Percentiles rank a stretch among this genome's conserved stretches.
These are phyloP conservation scores for Gleditsia sinensis DNA, from an alignment of 306 rosid genomes.

Conservation along the genomic window DNA sequence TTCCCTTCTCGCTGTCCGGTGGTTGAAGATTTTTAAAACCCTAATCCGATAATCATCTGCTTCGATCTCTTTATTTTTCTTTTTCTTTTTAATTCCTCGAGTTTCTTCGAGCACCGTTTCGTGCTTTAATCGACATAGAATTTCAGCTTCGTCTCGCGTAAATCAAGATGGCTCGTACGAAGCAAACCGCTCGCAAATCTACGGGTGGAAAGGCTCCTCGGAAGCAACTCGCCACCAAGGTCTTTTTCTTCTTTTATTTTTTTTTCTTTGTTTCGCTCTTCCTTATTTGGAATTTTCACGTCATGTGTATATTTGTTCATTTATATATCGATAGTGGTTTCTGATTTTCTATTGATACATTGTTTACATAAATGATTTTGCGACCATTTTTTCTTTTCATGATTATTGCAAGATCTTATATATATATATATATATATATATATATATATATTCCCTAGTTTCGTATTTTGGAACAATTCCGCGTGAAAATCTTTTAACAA, in stretches of 20 bases:
- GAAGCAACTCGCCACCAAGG: conserved; percentile 53
- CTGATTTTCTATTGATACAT: background rate
- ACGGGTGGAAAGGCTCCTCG: conserved; percentile 47
- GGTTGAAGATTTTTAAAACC: conserved; percentile 22
- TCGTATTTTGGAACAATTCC: background rate
- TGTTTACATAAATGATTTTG: background rate
- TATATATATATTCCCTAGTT: too few relatives aligned
- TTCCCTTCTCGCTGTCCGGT: background rate
- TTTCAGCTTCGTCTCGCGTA: background rate
- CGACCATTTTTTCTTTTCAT: background rate
- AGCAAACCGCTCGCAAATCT: conserved; percentile 48
- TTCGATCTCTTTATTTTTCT: background rate
- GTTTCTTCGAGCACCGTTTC: background rate
- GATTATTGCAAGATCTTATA: too few relatives aligned
- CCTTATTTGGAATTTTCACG: background rate
- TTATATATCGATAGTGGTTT: background rate
- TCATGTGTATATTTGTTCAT: background rate
- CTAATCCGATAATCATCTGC: conserved; percentile 17
- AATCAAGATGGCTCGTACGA: conserved; percentile 45
- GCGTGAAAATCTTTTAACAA: background rate
- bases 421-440: too few relatives aligned
- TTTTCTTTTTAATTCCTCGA: background rate
- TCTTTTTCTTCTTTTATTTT: background rate
- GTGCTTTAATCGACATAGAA: background rate
- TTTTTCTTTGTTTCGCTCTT: background rate